A percentile compares a stretch with the other conserved stretches of the same genome.
Conservation (phyloP, 441 rosid species). For the Populus hybrid region DNA sequence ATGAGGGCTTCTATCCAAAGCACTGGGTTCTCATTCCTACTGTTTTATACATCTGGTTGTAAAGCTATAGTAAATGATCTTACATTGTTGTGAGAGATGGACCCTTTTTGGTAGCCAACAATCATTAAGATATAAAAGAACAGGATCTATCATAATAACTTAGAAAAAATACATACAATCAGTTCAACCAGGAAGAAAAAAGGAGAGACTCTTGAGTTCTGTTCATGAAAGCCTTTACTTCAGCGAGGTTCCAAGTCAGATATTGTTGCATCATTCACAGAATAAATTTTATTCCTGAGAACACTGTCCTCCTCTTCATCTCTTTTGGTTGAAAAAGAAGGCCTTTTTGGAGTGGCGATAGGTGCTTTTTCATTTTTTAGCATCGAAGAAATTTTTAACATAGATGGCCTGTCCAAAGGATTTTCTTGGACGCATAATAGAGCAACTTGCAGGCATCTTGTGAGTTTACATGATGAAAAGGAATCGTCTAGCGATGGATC, state of each 20-base stretch:
- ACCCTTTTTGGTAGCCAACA: too few species aligned
- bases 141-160: too few species aligned
- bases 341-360: slow-evolving; percentile 18
- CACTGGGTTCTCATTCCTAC: too few species aligned
- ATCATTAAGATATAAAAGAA: too few species aligned
- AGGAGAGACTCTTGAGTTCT: too few species aligned
- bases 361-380: slow-evolving; percentile 10
- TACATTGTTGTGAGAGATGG: too few species aligned
- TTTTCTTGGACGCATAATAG: slow-evolving; percentile 20
- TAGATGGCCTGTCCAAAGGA: slow-evolving; percentile 23
- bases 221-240: too few species aligned
- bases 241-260: slow-evolving; percentile 25
- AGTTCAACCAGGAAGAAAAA: too few species aligned
- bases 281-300: background rate
- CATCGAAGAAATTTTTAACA: slow-evolving; percentile 27
- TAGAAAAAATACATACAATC: too few species aligned
- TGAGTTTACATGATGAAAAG: slow-evolving; percentile 10
- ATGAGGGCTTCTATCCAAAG: too few species aligned
- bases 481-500: background rate
- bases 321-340: slow-evolving; percentile 24
- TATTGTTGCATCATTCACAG: slow-evolving; percentile 17
- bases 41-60: too few species aligned
- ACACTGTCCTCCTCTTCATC: background rate
- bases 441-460: slow-evolving; percentile 20
- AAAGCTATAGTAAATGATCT: too few species aligned